Conservation (phyloP, 163 green algal species). For the Scenedesmus sp. region DNA sequence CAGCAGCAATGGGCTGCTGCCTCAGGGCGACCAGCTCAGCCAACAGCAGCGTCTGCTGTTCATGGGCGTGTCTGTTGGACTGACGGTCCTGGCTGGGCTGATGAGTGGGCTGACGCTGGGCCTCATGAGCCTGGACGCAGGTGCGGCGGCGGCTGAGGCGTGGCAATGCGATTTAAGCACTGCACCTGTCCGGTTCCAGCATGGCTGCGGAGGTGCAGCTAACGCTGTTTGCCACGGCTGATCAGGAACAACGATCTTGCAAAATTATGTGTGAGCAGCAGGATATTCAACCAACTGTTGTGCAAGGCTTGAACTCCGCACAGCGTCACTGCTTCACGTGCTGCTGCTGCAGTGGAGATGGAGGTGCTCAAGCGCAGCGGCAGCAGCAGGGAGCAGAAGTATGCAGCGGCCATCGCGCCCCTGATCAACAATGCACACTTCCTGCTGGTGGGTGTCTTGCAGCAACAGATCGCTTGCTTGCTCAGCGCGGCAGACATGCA, state of each 20-base stretch:
- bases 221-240: too few species aligned
- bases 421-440: slow-evolving; percentile 82
- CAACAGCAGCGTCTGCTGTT: slow-evolving; percentile 13
- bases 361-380: slow-evolving; percentile 75
- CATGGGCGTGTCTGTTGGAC: not conserved
- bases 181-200: not conserved
- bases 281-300: too few species aligned
- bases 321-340: not conserved
- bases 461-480: too few species aligned
- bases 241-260: too few species aligned
- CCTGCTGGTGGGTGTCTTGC: slow-evolving; percentile 79
- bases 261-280: too few species aligned
- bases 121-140: slow-evolving; percentile 69
- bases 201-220: not conserved
- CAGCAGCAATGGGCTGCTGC: not conserved
- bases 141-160: not conserved
- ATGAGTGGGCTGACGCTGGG: slow-evolving; percentile 88
- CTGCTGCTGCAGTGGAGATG: slow-evolving; percentile 21
- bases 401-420: slow-evolving; percentile 68
- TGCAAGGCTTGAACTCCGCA: too few species aligned
- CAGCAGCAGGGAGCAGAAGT: slow-evolving; percentile 54
- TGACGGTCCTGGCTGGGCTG: slow-evolving; percentile 65
- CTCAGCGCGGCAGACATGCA: not conserved
- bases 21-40: not conserved
- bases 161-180: not conserved